Evolutionary conservation across 208 protist species (phyloP).

Genomic region (Trypanosoma rangeli): DNA sequence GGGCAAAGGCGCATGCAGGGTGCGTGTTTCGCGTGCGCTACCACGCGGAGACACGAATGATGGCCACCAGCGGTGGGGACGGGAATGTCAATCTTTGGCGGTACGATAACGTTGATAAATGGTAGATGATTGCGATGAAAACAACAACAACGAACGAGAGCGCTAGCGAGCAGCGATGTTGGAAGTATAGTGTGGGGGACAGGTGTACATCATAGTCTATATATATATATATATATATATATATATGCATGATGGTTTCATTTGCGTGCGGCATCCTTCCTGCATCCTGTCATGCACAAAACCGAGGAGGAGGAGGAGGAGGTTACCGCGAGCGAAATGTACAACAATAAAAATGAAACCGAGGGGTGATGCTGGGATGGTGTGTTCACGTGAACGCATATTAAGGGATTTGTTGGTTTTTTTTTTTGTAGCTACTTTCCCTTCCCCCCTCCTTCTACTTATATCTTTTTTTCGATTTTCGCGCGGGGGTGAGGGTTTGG

Average conservation of each 20-base stretch:
- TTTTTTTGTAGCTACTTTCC: too few species aligned
- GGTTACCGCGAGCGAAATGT: too few species aligned
- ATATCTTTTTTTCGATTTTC: too few species aligned
- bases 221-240: constrained; percentile 9
- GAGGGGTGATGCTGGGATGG: too few species aligned
- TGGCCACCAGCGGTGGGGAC: constrained; percentile 53
- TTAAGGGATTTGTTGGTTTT: too few species aligned
- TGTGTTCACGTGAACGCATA: too few species aligned
- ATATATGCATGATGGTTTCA: background rate
- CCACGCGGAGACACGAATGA: constrained; percentile 29
- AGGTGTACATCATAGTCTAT: background rate
- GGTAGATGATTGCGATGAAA: constrained; percentile 21
- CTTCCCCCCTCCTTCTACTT: too few species aligned
- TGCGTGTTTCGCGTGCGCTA: constrained; percentile 62
- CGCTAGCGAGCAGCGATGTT: background rate
- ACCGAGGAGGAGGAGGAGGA: too few species aligned
- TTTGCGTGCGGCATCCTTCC: too few species aligned
- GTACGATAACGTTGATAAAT: constrained; percentile 36
- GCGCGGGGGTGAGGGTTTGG: too few species aligned
- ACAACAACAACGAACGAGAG: constrained; percentile 6
- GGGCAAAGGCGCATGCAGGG: constrained; percentile 47
- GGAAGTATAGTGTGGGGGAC: background rate
- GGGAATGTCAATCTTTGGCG: constrained; percentile 61
- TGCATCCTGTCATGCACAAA: too few species aligned
- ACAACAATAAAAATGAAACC: too few species aligned